Percentiles rank a stretch among this genome's conserved stretches.
Conservation (phyloP, 768 basidiomycete genomes). For the Suillus plorans region DNA sequence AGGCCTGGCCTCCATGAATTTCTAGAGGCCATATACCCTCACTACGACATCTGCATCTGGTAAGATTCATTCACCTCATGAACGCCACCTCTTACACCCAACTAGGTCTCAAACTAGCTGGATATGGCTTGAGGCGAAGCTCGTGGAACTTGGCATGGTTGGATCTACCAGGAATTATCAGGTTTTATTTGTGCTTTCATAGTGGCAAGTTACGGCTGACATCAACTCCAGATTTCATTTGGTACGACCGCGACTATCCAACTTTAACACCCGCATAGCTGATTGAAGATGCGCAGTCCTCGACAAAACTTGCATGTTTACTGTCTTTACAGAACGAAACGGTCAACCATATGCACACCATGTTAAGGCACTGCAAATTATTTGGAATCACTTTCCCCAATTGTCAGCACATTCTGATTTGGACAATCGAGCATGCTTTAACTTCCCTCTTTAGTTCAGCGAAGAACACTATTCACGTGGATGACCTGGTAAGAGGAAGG, state of each 20-base stretch:
- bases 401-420: slow-evolving; percentile 45
- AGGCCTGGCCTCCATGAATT: slow-evolving; percentile 84
- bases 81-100: background rate
- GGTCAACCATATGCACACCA: slow-evolving; percentile 77
- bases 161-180: slow-evolving; percentile 70
- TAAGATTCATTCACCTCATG: slow-evolving; percentile 24
- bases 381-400: slow-evolving; percentile 86
- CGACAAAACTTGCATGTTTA: slow-evolving; percentile 89
- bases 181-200: slow-evolving; percentile 34
- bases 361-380: slow-evolving; percentile 80
- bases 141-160: slow-evolving; percentile 84
- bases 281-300: slow-evolving; percentile 50
- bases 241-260: slow-evolving; percentile 35
- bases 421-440: background rate
- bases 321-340: slow-evolving; percentile 73
- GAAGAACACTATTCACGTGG: slow-evolving; percentile 82
- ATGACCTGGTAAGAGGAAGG: slow-evolving; percentile 63
- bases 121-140: slow-evolving; percentile 87
- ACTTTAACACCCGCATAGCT: background rate
- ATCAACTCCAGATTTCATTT: slow-evolving; percentile 52
- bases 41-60: slow-evolving; percentile 93
- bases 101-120: slow-evolving; percentile 81
- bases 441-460: slow-evolving; percentile 43
- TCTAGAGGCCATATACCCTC: slow-evolving; percentile 72
- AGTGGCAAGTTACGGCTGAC: background rate